Conservation (phyloP, 2,329 filamentous ascomycete genomes). For the Juglanconis juglandina region DNA sequence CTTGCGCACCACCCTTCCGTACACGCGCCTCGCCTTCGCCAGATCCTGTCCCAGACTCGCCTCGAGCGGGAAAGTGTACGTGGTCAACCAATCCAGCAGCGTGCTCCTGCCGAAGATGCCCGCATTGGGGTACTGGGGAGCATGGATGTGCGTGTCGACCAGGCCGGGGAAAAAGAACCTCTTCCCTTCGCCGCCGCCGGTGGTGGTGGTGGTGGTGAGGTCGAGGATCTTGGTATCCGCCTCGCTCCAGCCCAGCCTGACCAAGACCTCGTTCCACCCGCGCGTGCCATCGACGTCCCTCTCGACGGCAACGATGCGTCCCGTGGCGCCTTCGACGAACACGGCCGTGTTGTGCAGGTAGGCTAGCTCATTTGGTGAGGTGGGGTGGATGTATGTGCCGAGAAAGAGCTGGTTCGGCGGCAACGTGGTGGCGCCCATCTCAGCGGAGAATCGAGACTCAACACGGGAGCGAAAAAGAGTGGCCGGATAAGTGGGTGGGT, state of each 20-base stretch:
- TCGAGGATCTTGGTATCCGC: conserved; percentile 36
- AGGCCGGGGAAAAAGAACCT: conserved; percentile 85
- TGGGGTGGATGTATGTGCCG: conserved; percentile 55
- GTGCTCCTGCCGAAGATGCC: conserved; percentile 93
- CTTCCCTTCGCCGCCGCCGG: conserved; percentile 30
- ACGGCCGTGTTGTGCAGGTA: conserved; percentile 50
- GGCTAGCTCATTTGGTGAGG: conserved; percentile 44
- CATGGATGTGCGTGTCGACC: conserved; percentile 92
- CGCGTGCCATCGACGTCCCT: conserved; percentile 29
- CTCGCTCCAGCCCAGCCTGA: conserved; percentile 43
- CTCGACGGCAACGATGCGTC: conserved; percentile 50
- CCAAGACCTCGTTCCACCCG: conserved; percentile 33
- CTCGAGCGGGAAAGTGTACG: conserved; percentile 93
- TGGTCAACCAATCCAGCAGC: conserved; percentile 88
- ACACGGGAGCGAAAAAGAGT: background rate
- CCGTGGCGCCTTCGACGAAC: conserved; percentile 43
- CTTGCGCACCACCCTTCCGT: conserved; percentile 71
- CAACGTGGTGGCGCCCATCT: background rate
- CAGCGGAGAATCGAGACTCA: background rate
- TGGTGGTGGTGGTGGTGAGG: background rate
- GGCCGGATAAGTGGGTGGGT: background rate
- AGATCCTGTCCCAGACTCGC: conserved; percentile 56
- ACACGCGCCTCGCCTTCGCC: conserved; percentile 65
- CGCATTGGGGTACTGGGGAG: conserved; percentile 88
- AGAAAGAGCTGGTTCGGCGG: conserved; percentile 44